Evolutionary conservation across 768 basidiomycete genomes (phyloP).

Genomic region (Boletus subparvulus): DNA sequence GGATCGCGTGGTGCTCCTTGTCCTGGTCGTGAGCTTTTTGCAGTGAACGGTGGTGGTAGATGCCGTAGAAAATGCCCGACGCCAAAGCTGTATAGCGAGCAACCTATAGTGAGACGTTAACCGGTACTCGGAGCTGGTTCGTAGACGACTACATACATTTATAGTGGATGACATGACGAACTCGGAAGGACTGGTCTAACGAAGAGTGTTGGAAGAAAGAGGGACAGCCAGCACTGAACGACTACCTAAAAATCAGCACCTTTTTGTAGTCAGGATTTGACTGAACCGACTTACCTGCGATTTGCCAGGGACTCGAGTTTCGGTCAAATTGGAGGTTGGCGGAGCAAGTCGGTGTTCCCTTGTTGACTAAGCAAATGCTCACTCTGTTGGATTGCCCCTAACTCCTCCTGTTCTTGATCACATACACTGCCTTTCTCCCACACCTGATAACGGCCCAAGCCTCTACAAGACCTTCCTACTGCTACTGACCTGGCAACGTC

Average conservation of each 20-base stretch:
- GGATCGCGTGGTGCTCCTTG: slow-evolving; percentile 70
- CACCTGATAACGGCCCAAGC: too few species aligned
- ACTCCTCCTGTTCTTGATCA: too few species aligned
- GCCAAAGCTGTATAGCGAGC: slow-evolving; percentile 91
- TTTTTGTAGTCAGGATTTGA: not conserved
- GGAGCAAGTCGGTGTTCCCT: slow-evolving; percentile 30
- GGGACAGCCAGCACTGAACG: slow-evolving; percentile 12
- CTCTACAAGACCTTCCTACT: too few species aligned
- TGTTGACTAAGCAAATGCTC: slow-evolving; percentile 30
- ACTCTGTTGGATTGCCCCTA: too few species aligned
- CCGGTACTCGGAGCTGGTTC: not conserved
- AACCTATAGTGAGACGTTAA: slow-evolving; percentile 53
- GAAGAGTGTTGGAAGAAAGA: slow-evolving; percentile 10
- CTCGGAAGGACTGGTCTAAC: slow-evolving; percentile 13
- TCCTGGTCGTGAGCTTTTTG: slow-evolving; percentile 78
- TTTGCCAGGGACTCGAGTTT: slow-evolving; percentile 11
- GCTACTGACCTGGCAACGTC: too few species aligned
- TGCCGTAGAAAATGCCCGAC: slow-evolving; percentile 86
- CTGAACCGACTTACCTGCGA: slow-evolving; percentile 7
- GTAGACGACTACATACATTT: slow-evolving; percentile 55
- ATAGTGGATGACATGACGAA: slow-evolving; percentile 68
- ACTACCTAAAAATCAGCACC: slow-evolving; percentile 8
- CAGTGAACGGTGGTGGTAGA: slow-evolving; percentile 87
- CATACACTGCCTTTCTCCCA: too few species aligned
- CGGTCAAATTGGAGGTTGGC: slow-evolving; percentile 15